Evolutionary conservation across 495 filamentous ascomycete species (phyloP).

Genomic region (Trypethelium eluteriae): DNA sequence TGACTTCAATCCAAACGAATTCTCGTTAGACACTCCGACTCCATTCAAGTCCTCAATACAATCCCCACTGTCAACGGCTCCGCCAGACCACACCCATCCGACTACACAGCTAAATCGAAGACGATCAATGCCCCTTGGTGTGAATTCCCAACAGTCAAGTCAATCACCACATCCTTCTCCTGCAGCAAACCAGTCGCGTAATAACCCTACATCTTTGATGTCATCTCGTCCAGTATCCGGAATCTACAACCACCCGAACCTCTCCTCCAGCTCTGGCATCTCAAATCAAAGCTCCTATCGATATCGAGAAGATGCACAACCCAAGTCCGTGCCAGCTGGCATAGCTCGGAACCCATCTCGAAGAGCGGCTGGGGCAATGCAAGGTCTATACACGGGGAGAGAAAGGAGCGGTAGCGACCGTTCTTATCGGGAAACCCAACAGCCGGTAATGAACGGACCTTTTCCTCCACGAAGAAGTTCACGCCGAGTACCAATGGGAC

Average conservation of each 20-base stretch:
- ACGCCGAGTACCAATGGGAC: constrained; percentile 43
- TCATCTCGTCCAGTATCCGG: constrained; percentile 28
- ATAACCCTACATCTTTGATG: constrained; percentile 12
- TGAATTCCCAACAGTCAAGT: constrained; percentile 32
- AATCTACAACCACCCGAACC: constrained; percentile 36
- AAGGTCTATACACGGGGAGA: constrained; percentile 54
- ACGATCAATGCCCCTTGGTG: constrained; percentile 33
- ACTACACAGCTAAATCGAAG: constrained; percentile 25
- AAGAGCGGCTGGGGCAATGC: constrained; percentile 52
- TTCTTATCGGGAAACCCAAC: constrained; percentile 40
- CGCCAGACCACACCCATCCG: constrained; percentile 15
- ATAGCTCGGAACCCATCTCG: constrained; percentile 54
- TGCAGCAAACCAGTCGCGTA: not conserved
- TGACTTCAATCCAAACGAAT: constrained; percentile 28
- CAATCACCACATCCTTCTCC: constrained; percentile 35
- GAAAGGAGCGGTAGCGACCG: constrained; percentile 66
- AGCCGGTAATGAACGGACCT: constrained; percentile 39
- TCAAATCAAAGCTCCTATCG: constrained; percentile 31
- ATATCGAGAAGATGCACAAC: constrained; percentile 34
- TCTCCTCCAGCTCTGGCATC: constrained; percentile 31
- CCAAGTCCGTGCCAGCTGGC: constrained; percentile 37
- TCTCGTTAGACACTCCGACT: constrained; percentile 26
- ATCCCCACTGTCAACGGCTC: constrained; percentile 11
- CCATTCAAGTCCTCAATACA: constrained; percentile 8
- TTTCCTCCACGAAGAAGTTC: constrained; percentile 57